Evolutionary conservation across 1,284 basidiomycete species (phyloP).

Genomic region (Anthracocystis setariae): DNA sequence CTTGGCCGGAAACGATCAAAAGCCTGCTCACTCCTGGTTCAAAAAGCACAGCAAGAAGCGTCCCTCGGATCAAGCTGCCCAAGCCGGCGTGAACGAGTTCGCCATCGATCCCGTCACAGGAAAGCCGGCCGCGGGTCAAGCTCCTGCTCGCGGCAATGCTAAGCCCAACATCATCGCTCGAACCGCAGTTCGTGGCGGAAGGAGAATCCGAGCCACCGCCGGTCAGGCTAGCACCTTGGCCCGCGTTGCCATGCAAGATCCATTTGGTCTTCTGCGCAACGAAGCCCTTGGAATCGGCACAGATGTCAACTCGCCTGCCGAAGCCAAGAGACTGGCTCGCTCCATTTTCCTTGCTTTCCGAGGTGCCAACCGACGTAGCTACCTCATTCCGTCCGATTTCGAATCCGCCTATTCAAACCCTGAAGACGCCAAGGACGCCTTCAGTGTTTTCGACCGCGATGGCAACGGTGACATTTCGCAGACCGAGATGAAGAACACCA

Average conservation of each 20-base stretch:
- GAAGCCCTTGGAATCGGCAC: slow-evolving; percentile 57
- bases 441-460: slow-evolving; percentile 77
- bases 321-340: slow-evolving; percentile 74
- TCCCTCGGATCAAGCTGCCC: slow-evolving; percentile 29
- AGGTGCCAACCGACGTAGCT: slow-evolving; percentile 70
- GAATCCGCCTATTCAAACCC: slow-evolving; percentile 75
- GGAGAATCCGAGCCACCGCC: slow-evolving; percentile 27
- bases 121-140: slow-evolving; percentile 37
- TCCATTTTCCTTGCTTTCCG: slow-evolving; percentile 77
- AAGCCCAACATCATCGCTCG: slow-evolving; percentile 41
- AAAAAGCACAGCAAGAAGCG: slow-evolving; percentile 60
- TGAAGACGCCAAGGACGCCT: slow-evolving; percentile 75
- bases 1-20: slow-evolving; percentile 23
- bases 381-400: slow-evolving; percentile 78
- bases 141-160: slow-evolving; percentile 42
- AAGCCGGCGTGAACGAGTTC: slow-evolving; percentile 13
- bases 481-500: slow-evolving; percentile 77
- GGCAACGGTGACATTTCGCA: slow-evolving; percentile 82
- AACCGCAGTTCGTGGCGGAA: slow-evolving; percentile 30
- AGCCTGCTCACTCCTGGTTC: slow-evolving; percentile 23
- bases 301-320: slow-evolving; percentile 62
- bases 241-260: slow-evolving; percentile 58
- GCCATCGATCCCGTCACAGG: slow-evolving; percentile 41
- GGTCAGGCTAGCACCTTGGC: slow-evolving; percentile 52
- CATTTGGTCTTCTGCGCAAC: slow-evolving; percentile 40